Percentiles rank a stretch among this genome's conserved stretches.
Conservation (phyloP, 2,329 filamentous ascomycete genomes). For the Calonectria hongkongensis region DNA sequence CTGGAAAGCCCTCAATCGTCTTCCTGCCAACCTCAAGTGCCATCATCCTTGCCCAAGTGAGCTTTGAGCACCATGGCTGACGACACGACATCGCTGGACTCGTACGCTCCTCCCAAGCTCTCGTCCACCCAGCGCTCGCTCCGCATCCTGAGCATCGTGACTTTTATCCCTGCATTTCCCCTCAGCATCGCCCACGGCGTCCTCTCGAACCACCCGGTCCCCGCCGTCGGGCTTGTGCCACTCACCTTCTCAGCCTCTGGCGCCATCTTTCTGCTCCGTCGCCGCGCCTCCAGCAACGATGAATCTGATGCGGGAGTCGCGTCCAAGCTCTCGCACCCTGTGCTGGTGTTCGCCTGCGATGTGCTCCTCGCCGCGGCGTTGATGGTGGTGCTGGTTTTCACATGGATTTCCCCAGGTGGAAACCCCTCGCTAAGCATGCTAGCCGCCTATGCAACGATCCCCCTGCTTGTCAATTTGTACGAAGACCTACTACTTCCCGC, state of each 20-base stretch:
- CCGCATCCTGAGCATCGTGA: slow-evolving; percentile 59
- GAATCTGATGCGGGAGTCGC: slow-evolving; percentile 21
- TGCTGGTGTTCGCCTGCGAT: slow-evolving; percentile 63
- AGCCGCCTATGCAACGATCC: slow-evolving; percentile 65
- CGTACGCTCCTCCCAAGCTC: slow-evolving; percentile 40
- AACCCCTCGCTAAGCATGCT: slow-evolving; percentile 62
- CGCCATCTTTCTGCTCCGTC: slow-evolving; percentile 52
- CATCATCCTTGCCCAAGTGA: slow-evolving; percentile 11
- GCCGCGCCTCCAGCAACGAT: slow-evolving; percentile 22
- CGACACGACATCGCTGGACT: slow-evolving; percentile 40
- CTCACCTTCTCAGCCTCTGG: slow-evolving; percentile 60
- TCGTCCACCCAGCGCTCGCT: slow-evolving; percentile 51
- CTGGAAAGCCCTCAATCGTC: slow-evolving; percentile 6
- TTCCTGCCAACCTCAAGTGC: slow-evolving; percentile 6
- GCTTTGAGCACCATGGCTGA: slow-evolving; percentile 41
- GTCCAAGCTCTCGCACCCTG: slow-evolving; percentile 50
- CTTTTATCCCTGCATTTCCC: slow-evolving; percentile 63
- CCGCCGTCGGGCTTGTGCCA: slow-evolving; percentile 63
- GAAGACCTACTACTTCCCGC: slow-evolving; percentile 31
- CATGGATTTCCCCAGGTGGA: slow-evolving; percentile 58
- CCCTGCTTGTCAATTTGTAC: slow-evolving; percentile 64
- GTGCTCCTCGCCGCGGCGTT: slow-evolving; percentile 59
- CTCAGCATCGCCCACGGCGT: slow-evolving; percentile 63
- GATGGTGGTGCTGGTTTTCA: slow-evolving; percentile 64
- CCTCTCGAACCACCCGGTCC: slow-evolving; percentile 58